A percentile compares a stretch with the other conserved stretches of the same genome.
phyloP scores from a whole-genome alignment of 1,284 basidiomycete species.

The Apiotrichum montevideense region DNA sequence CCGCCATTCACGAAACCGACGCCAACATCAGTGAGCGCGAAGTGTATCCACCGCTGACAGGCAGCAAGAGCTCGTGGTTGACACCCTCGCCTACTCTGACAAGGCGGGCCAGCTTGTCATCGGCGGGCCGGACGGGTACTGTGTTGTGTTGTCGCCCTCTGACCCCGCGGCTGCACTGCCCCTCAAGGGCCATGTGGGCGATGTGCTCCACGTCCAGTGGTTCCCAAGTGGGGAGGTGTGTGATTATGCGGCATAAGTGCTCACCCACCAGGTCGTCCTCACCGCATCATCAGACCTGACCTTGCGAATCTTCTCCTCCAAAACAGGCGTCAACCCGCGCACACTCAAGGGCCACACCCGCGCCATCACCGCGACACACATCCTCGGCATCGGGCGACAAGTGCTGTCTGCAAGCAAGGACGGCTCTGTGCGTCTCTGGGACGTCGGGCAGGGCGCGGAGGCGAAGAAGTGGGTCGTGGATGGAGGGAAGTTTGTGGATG shows the following conservation, averaged over 20 bases:
- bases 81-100: conserved; percentile 37
- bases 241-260: neutral
- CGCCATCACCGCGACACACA: conserved; percentile 52
- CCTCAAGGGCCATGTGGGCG: conserved; percentile 48
- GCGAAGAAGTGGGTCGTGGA: conserved; percentile 44
- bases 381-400: conserved; percentile 60
- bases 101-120: conserved; percentile 35
- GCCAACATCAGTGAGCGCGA: conserved; percentile 23
- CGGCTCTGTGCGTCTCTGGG: conserved; percentile 67
- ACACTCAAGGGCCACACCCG: conserved; percentile 64
- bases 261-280: conserved; percentile 43
- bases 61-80: conserved; percentile 33
- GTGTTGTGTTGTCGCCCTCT: conserved; percentile 29
- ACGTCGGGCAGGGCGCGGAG: conserved; percentile 56
- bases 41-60: neutral
- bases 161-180: conserved; percentile 14
- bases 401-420: conserved; percentile 59
- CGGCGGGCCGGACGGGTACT: conserved; percentile 46
- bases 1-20: conserved; percentile 33
- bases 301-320: conserved; percentile 43
- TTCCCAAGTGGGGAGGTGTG: conserved; percentile 39
- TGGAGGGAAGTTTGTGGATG: conserved; percentile 32
- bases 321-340: conserved; percentile 49
- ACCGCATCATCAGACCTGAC: conserved; percentile 47
- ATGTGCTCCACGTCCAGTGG: conserved; percentile 45